Evolutionary conservation across 305 asterid genomes (phyloP).

Genomic region (Fraxinus xanthoxyloides): DNA sequence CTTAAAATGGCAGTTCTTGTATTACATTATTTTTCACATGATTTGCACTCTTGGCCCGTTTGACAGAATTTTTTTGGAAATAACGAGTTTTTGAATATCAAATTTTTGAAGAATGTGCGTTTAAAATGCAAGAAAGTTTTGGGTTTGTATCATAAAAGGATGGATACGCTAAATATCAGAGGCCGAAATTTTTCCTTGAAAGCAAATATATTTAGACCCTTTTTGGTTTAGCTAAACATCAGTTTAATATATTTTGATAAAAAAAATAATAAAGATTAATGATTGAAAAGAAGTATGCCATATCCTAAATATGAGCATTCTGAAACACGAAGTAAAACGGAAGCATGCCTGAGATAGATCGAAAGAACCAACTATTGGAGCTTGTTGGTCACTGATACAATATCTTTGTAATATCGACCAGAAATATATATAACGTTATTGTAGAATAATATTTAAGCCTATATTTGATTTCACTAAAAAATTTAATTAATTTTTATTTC

Average conservation of each 20-base stretch:
- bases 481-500: too few relatives aligned
- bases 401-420: neutral
- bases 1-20: neutral
- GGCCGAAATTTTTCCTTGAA: too few relatives aligned
- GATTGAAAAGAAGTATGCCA: too few relatives aligned
- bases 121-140: too few relatives aligned
- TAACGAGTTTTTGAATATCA: too few relatives aligned
- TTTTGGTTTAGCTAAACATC: too few relatives aligned
- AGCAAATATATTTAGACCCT: too few relatives aligned
- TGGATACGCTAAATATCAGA: neutral
- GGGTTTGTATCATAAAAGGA: neutral
- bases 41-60: neutral
- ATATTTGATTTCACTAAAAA: too few relatives aligned
- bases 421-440: neutral
- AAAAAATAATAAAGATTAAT: too few relatives aligned
- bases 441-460: neutral
- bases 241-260: too few relatives aligned
- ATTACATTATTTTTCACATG: neutral
- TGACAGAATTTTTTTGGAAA: too few relatives aligned
- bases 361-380: neutral
- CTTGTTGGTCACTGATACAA: neutral
- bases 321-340: neutral
- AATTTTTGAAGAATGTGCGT: too few relatives aligned
- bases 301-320: neutral
- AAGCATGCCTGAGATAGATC: neutral